Conservation (phyloP, 2,329 filamentous ascomycete genomes). For the Rhinocladiella mackenziei region DNA sequence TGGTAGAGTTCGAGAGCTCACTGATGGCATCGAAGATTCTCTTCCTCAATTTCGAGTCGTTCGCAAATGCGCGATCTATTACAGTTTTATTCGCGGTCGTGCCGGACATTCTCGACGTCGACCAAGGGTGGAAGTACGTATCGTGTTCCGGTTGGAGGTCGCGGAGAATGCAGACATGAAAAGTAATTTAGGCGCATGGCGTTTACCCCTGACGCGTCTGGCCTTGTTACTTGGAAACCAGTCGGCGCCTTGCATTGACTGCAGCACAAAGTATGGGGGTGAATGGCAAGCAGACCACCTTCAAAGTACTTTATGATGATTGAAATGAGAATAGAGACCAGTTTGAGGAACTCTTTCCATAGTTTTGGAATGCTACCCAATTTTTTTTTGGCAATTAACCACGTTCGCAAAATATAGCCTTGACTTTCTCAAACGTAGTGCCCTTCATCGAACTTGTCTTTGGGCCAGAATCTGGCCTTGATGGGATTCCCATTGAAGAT, state of each 20-base stretch:
- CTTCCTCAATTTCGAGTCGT: conserved; percentile 14
- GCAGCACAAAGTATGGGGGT: too few relatives aligned
- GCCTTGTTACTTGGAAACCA: background rate
- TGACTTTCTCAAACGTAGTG: conserved; percentile 12
- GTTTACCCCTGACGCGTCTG: background rate
- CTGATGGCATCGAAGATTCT: conserved; percentile 23
- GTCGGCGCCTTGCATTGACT: too few relatives aligned
- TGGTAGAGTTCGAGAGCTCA: conserved; percentile 3
- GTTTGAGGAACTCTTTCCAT: too few relatives aligned
- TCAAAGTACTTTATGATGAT: too few relatives aligned
- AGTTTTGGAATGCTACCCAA: too few relatives aligned
- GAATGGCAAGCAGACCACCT: too few relatives aligned
- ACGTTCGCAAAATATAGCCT: background rate
- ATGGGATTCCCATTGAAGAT: conserved; percentile 86
- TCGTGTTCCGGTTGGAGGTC: too few relatives aligned
- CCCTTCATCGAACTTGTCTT: conserved; percentile 67
- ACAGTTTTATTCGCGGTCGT: conserved; percentile 9
- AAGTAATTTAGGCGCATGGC: background rate
- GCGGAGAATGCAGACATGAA: too few relatives aligned
- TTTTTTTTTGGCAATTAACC: too few relatives aligned
- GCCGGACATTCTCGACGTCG: too few relatives aligned
- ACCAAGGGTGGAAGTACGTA: too few relatives aligned
- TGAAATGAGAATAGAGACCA: too few relatives aligned
- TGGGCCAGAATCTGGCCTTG: conserved; percentile 74
- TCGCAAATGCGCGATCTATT: conserved; percentile 20